Evolutionary conservation across 1,139 yeast species (phyloP), one percentile per base, ranked within the genome.

Genomic region (Yamadazyma friedrichii): DNA sequence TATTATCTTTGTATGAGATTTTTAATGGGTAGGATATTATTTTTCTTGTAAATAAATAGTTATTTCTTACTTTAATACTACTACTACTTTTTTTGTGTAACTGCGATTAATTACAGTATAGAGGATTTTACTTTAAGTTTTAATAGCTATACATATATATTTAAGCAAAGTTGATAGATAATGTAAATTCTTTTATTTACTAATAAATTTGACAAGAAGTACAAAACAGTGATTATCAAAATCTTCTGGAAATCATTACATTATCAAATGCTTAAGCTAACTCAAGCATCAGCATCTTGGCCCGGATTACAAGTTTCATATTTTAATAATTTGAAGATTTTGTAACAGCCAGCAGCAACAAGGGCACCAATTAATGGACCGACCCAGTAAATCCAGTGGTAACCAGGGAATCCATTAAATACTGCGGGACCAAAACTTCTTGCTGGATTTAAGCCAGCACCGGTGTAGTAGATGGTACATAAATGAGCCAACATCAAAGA

Each of bases 331-430:
- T 80, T 83, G 67, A 88, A 70, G 41, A 80, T 50, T 61, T 82
- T 76, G 83, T 87, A 86, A 53, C 86, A 71, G 48, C 74, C 78
- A 51, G 76, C 79, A 29, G 95, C 84, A 53, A 87, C 61, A 41
- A 72, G 49, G 6, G 93, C 67, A 50, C 95, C 96, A 46, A 85
- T 57, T 42, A 82, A 54, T 47, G 95, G 95, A 44, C 95, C 95
- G 43, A 88, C 78, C 94, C 95, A 87, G 74, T 88, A 88, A 51
- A 88, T 87, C 95, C 95, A 88, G 73, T 82, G 89, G 67, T 88
- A 88, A 56, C 60, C 64, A 33, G 95, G 95, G 82, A 88, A 88
- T 44, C 65, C 69, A 43, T 77, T 76, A 44, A 91, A 95, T 46
- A 87, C 73, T 61, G 83, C 77, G 42, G 96, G 95, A 58, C 96